phyloP scores from a whole-genome alignment of 148 eudicot genomes.

The Persicaria maculosa region DNA sequence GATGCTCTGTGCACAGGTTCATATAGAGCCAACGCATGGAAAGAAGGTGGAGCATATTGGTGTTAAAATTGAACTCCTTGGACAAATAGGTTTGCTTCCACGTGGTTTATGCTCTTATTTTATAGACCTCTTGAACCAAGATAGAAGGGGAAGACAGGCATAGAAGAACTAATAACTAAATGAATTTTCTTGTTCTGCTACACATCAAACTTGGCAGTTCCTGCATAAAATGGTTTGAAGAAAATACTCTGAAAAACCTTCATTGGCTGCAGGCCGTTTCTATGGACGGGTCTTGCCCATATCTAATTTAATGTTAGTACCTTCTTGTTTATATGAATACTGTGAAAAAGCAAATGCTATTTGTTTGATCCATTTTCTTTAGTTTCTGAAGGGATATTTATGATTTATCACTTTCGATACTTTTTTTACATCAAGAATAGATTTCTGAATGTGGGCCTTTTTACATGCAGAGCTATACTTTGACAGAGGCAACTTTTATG shows the following conservation, averaged over 20 bases:
- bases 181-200: not conserved
- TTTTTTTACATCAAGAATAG: not conserved
- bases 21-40: constrained; percentile 82
- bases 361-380: not conserved
- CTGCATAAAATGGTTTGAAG: not conserved
- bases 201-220: not conserved
- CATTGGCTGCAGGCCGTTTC: not conserved
- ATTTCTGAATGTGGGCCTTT: constrained; percentile 6
- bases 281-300: not conserved
- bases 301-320: not conserved
- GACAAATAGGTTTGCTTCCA: constrained; percentile 72
- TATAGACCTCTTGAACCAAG: not conserved
- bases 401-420: not conserved
- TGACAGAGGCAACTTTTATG: constrained; percentile 82
- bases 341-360: not conserved
- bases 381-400: not conserved
- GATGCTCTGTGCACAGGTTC: constrained; percentile 42
- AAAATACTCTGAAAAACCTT: not conserved
- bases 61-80: constrained; percentile 93
- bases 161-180: not conserved
- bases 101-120: not conserved
- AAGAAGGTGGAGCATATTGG: constrained; percentile 98
- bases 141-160: not conserved
- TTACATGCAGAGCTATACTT: constrained; percentile 88
- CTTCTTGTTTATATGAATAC: not conserved